Base-by-base conservation (phyloP, 2,329 filamentous ascomycete genomes). In the Alternaria infectoria region DNA sequence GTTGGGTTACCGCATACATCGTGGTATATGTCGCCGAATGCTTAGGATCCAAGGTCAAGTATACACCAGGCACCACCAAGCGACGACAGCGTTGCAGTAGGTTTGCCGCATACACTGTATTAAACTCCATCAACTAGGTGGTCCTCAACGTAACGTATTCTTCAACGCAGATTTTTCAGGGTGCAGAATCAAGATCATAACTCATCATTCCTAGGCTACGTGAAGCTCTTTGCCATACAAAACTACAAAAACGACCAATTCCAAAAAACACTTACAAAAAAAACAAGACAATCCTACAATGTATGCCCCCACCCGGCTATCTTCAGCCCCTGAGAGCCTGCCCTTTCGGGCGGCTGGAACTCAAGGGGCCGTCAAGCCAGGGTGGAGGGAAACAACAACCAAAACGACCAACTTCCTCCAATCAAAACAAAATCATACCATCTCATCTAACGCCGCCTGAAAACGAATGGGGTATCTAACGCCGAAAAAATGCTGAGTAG, bases 331-430 rank as follows among this genome's bases (percentile, higher is more conserved):
- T n/a, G 62, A 67, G 69, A 69, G 69, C 65, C 67, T 61, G 54
- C 64, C 67, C 60, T 65, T 58, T 26, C 47, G 36, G 62, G 69
- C 62, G 60, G 61, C 69, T 71, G 40, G 62, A 57, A 67, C 62
- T 55, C 56, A 54, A 19, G 49, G 21, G 55, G 28, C n/a, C 50
- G 40, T 69, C 66, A 70, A 70, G 62, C 64, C 66, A 46, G 46
- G 59, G 49, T 51, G 19, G 44, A 56, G 59, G 45, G 49, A 32
- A 17, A 43, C 45, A 12, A 28, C 26, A 12, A 21, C 26, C 12
- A 21, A 40, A 51, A 55, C 17, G 36, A 40, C 36, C 15, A 26
- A 17, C 45, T 59, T 6, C 32, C 21, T 19, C 46, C 64, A 64
- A 21, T 17, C n/a, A 49, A 57, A 36, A 26, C 17, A 49, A 47